Conservation (phyloP, 2,329 filamentous ascomycete species). For the Arachnomyces sp. region DNA sequence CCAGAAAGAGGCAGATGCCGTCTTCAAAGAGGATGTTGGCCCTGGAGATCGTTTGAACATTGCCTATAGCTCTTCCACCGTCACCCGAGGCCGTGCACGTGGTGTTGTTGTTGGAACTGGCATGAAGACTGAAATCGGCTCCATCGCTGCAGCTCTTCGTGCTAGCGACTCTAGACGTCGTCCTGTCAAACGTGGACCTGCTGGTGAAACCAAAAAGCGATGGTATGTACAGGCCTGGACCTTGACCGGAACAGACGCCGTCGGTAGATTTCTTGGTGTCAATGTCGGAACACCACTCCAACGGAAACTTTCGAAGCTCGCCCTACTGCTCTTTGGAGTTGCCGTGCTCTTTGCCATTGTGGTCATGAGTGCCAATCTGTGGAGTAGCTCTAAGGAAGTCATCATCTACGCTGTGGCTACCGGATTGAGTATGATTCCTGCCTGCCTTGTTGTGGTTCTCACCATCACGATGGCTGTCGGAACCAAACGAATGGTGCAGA, state of each 20-base stretch:
- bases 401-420: constrained; percentile 58
- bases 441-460: constrained; percentile 55
- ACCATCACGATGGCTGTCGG: constrained; percentile 61
- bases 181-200: constrained; percentile 43
- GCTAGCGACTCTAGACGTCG: constrained; percentile 47
- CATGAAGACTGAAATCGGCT: constrained; percentile 55
- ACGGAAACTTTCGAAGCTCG: constrained; percentile 59
- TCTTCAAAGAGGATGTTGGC: constrained; percentile 46
- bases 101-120: constrained; percentile 55
- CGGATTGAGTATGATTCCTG: constrained; percentile 54
- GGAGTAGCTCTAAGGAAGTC: constrained; percentile 48
- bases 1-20: constrained; percentile 42
- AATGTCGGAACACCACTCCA: constrained; percentile 63
- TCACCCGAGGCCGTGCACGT: constrained; percentile 53
- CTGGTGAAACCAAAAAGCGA: constrained; percentile 43
- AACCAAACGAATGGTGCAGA: constrained; percentile 49
- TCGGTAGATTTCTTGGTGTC: constrained; percentile 58
- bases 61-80: constrained; percentile 53
- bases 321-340: constrained; percentile 56
- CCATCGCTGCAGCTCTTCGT: constrained; percentile 56
- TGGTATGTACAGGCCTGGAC: constrained; percentile 46
- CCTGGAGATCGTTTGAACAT: constrained; percentile 55
- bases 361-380: constrained; percentile 56
- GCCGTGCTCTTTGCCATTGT: constrained; percentile 62
- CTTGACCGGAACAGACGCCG: constrained; percentile 48